A percentile compares a stretch with the other conserved stretches of the same genome.
Evolutionary conservation across 495 filamentous ascomycete species (phyloP).

Genomic region (Articulospora tetracladia): DNA sequence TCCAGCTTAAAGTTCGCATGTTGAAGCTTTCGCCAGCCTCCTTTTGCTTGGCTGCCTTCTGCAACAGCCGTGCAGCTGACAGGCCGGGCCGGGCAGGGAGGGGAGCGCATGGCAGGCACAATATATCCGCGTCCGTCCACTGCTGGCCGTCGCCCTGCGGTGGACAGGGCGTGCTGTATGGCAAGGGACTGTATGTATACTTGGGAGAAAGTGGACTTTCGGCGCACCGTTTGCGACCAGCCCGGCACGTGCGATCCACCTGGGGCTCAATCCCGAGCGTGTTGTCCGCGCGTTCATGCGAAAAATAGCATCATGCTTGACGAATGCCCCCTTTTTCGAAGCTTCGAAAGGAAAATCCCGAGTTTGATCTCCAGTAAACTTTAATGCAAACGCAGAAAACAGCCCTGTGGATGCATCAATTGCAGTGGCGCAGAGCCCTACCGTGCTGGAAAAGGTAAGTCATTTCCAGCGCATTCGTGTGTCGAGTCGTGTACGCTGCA

Average conservation of each 20-base stretch:
- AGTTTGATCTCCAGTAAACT: constrained; percentile 7
- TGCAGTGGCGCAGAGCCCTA: constrained; percentile 8
- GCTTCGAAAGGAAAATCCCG: neutral
- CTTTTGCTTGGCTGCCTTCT: neutral
- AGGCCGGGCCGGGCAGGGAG: no score
- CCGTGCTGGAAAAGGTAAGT: constrained; percentile 2
- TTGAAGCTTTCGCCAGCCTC: neutral
- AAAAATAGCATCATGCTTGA: constrained; percentile 6
- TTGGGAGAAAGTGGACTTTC: neutral
- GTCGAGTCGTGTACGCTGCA: constrained; percentile 7
- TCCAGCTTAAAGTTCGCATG: neutral
- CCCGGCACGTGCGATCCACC: neutral
- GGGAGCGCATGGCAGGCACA: no score
- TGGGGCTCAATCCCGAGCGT: neutral
- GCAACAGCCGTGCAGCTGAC: no score
- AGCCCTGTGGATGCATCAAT: neutral
- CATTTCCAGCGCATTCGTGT: constrained; percentile 15
- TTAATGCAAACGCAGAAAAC: constrained; percentile 1
- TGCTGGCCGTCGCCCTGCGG: no score
- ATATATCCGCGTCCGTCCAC: no score
- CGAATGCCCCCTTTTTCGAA: neutral
- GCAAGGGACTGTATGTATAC: neutral
- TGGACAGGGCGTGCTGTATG: neutral
- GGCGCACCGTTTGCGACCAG: neutral
- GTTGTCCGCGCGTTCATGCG: constrained; percentile 17